Evolutionary conservation across 139 green algal species (phyloP).

Genomic region (Gonium pectorale): DNA sequence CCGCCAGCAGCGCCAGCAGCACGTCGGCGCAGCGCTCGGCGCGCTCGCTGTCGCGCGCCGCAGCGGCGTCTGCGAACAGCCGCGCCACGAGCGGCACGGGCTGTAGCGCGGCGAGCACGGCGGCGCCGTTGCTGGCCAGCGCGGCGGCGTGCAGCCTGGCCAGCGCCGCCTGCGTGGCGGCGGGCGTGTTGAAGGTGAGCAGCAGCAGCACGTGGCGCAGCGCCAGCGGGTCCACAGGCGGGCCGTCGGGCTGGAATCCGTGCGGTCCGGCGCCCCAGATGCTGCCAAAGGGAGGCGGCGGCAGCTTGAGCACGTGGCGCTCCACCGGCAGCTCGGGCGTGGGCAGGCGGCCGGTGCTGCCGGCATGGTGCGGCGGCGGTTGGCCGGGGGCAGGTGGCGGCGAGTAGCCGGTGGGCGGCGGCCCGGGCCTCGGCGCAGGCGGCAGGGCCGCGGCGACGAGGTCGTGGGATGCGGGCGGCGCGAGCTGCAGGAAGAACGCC

Average conservation of each 20-base stretch:
- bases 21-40: background rate
- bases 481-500: constrained; percentile 20
- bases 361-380: too few relatives aligned
- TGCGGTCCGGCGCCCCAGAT: too few relatives aligned
- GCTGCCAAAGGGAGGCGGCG: too few relatives aligned
- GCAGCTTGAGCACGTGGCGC: background rate
- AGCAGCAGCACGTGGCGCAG: constrained; percentile 6
- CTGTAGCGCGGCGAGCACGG: constrained; percentile 26
- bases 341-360: too few relatives aligned
- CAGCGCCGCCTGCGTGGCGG: background rate
- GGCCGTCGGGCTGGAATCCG: too few relatives aligned
- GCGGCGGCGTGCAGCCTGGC: background rate
- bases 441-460: background rate
- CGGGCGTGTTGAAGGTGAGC: constrained; percentile 19
- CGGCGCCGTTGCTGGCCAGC: constrained; percentile 1
- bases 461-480: background rate
- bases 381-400: background rate
- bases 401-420: background rate
- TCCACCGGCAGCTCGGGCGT: too few relatives aligned
- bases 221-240: background rate
- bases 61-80: background rate
- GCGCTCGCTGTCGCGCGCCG: background rate
- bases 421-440: background rate
- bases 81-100: constrained; percentile 33
- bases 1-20: constrained; percentile 24